These are phyloP conservation scores for Neonectria punicea DNA, from an alignment of 2,329 filamentous ascomycete species.

Conservation along the genomic window DNA sequence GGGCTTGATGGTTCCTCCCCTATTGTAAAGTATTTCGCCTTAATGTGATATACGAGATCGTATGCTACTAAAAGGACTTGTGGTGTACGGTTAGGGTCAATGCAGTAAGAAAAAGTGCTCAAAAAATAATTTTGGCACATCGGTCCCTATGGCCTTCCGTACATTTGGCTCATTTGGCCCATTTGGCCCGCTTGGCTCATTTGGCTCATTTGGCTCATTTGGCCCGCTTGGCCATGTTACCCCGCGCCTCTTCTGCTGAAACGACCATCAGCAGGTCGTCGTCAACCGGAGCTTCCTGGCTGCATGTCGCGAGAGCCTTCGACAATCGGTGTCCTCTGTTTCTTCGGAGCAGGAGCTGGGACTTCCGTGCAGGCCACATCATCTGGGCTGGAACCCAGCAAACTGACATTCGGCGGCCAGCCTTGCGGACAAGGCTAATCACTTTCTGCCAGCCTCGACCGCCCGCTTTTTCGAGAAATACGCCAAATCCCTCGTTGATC, in stretches of 20 bases:
- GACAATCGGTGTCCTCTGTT: too few relatives aligned
- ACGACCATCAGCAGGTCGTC: neutral
- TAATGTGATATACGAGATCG: too few relatives aligned
- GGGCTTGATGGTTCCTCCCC: too few relatives aligned
- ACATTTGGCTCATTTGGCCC: too few relatives aligned
- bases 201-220: neutral
- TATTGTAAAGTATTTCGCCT: too few relatives aligned
- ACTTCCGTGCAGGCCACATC: too few relatives aligned
- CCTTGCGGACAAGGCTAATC: neutral
- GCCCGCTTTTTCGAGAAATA: neutral
- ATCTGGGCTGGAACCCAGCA: neutral
- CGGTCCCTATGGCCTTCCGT: too few relatives aligned
- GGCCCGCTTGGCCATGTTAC: neutral
- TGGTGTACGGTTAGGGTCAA: too few relatives aligned
- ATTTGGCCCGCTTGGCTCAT: neutral
- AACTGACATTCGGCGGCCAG: neutral
- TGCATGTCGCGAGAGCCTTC: neutral
- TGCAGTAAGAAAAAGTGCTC: too few relatives aligned
- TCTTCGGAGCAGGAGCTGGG: too few relatives aligned
- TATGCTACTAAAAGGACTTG: too few relatives aligned
- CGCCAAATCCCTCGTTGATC: neutral
- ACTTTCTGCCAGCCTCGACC: constrained; percentile 3
- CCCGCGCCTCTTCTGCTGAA: neutral
- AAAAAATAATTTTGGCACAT: too few relatives aligned
- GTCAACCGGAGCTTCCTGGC: neutral